These are phyloP conservation scores for Venturia pyrina DNA, from an alignment of 2,329 filamentous ascomycete genomes.

Conservation along the genomic window DNA sequence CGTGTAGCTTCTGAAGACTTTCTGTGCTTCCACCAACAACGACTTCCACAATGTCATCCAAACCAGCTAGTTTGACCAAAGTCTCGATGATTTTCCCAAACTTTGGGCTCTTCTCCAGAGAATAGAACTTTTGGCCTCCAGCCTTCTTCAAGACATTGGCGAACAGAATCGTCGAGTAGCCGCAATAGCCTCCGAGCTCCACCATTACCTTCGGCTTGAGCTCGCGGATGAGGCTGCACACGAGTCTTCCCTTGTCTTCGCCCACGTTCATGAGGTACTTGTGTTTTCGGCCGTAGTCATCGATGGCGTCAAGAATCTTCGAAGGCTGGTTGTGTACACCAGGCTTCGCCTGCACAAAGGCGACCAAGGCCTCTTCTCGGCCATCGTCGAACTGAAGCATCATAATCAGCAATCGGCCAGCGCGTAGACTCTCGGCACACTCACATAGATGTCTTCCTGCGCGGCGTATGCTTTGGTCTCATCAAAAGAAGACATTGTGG, in stretches of 20 bases:
- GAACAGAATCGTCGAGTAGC: slow-evolving; percentile 73
- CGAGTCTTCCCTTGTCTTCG: slow-evolving; percentile 60
- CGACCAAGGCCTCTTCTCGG: slow-evolving; percentile 62
- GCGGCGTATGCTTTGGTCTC: slow-evolving; percentile 37
- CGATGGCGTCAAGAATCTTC: slow-evolving; percentile 57
- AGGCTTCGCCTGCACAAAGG: slow-evolving; percentile 54
- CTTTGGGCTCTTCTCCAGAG: slow-evolving; percentile 62
- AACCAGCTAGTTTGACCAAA: slow-evolving; percentile 63
- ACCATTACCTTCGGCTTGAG: slow-evolving; percentile 58
- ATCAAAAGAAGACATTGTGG: slow-evolving; percentile 20
- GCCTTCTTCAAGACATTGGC: slow-evolving; percentile 53
- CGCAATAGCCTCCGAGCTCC: slow-evolving; percentile 72
- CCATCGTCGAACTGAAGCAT: slow-evolving; percentile 49
- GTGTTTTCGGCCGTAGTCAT: slow-evolving; percentile 54
- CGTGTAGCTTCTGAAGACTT: slow-evolving; percentile 52
- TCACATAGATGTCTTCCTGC: slow-evolving; percentile 26
- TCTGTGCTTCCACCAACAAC: slow-evolving; percentile 58
- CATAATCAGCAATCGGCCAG: not conserved
- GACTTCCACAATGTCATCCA: slow-evolving; percentile 60
- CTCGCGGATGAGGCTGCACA: slow-evolving; percentile 57
- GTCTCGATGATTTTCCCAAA: slow-evolving; percentile 61
- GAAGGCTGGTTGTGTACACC: slow-evolving; percentile 50
- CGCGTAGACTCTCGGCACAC: not conserved
- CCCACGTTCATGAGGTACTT: slow-evolving; percentile 77
- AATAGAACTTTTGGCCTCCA: slow-evolving; percentile 54